Evolutionary conservation across 345 rosid genomes (phyloP), one percentile per base, ranked within the genome.

Genomic region (Camelina sativa): DNA sequence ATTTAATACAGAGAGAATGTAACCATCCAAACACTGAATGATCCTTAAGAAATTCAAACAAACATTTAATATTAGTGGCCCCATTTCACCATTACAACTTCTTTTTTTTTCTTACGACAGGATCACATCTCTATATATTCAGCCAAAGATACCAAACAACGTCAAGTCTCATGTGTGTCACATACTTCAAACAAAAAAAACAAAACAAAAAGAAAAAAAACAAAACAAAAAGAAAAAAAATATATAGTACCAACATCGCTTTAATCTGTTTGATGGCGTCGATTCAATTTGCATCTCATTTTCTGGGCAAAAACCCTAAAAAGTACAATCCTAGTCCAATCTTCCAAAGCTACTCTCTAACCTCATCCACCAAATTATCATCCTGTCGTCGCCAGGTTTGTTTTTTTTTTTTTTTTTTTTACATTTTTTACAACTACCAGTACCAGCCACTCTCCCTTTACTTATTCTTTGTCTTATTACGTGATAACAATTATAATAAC

Each of bases 311-410:
- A 65, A 57, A 47, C 54, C 23, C 32, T 58, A 40, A 40, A 2
- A 74, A 48, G 38, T 40, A 37, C 16, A 67, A 38, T 12, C 30
- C 65, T 56, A 23, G 13, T 15, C 58, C 71, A 4, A 62, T 62
- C 68, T 16, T 46, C 35, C 68, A 19, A 38, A 40, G 48, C 22
- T 65, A 56, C 50, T 74, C 65, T 46, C 51, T 6, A 22, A 16
- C 58, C 50, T 56, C 70, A 56, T 38, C 54, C 61, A 73, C 77
- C 77, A 55, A 44, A 43, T 65, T 37, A 17, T 11, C 51, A 17
- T 11, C 62, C 34, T 23, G 70, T 41, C 78, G 58, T 57, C 74
- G 54, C 69, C 71, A 53, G 35, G 87, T 86, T 78, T 68, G 59
- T 19, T 17, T 40, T 38, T 9, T 38, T 25, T 25, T 25, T 28